Conservation (phyloP, 1,139 yeast species). For the Barnettozyma hawaiiensis region DNA sequence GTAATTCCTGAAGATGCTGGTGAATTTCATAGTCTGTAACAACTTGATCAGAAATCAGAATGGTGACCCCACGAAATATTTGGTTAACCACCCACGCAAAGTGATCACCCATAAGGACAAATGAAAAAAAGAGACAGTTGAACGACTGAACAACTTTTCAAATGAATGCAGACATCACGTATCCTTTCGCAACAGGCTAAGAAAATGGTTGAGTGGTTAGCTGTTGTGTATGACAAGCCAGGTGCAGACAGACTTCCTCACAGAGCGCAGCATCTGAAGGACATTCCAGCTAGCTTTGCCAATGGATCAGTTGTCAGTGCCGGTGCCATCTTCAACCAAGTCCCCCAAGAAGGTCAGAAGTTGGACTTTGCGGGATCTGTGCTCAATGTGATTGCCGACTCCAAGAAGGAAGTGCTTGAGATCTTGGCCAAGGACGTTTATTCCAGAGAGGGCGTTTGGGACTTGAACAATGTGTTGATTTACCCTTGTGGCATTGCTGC, state of each 20-base stretch:
- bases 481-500: constrained; percentile 50
- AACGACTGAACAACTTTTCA: no score
- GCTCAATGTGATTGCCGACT: constrained; percentile 55
- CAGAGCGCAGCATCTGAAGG: constrained; percentile 55
- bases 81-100: not conserved
- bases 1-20: no score
- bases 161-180: constrained; percentile 6
- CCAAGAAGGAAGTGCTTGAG: constrained; percentile 58
- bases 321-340: constrained; percentile 53
- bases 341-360: constrained; percentile 35
- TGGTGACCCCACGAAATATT: constrained; percentile 1
- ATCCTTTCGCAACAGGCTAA: not conserved
- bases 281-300: constrained; percentile 44
- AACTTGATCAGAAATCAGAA: no score
- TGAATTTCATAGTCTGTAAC: no score
- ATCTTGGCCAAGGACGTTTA: constrained; percentile 60
- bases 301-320: constrained; percentile 56
- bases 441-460: constrained; percentile 70
- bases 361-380: constrained; percentile 68
- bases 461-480: constrained; percentile 54
- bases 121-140: no score
- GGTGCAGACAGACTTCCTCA: constrained; percentile 43
- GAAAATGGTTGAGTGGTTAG: constrained; percentile 56
- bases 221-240: constrained; percentile 66
- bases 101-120: no score